Percentiles rank a stretch among this genome's conserved stretches.
These are phyloP conservation scores for Microdochium trichocladiopsis DNA, from an alignment of 2,329 filamentous ascomycete species.

Conservation along the genomic window DNA sequence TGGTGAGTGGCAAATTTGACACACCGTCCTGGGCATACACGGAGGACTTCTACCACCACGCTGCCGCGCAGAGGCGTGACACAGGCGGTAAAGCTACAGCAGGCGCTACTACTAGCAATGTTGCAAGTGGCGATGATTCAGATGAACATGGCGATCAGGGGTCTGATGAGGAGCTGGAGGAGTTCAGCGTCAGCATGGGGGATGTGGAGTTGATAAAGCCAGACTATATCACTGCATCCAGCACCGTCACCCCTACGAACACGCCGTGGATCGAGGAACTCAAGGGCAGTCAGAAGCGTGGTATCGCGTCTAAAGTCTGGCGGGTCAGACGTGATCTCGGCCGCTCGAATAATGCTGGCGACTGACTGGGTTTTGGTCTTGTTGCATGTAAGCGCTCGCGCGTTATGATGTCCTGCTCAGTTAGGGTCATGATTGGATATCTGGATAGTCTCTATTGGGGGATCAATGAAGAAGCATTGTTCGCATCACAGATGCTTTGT, in stretches of 20 bases:
- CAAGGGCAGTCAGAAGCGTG: slow-evolving; percentile 45
- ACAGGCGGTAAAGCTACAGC: neutral
- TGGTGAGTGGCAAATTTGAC: slow-evolving; percentile 64
- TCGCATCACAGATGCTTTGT: too few relatives aligned
- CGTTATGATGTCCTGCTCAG: too few relatives aligned
- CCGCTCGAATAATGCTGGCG: slow-evolving; percentile 16
- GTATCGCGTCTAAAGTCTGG: slow-evolving; percentile 54
- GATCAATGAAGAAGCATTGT: too few relatives aligned
- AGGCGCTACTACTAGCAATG: slow-evolving; percentile 8
- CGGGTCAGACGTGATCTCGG: slow-evolving; percentile 58
- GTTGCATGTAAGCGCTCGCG: too few relatives aligned
- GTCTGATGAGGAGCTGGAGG: too few relatives aligned
- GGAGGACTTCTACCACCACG: slow-evolving; percentile 45
- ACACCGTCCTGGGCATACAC: slow-evolving; percentile 63
- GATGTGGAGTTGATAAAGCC: neutral
- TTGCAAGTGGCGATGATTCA: slow-evolving; percentile 9
- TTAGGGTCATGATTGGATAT: too few relatives aligned
- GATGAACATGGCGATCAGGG: slow-evolving; percentile 19
- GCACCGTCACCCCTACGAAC: slow-evolving; percentile 15
- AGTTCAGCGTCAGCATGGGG: slow-evolving; percentile 26
- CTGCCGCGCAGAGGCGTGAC: neutral
- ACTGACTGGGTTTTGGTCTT: slow-evolving; percentile 1
- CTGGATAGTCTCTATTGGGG: too few relatives aligned
- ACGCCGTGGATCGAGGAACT: slow-evolving; percentile 55
- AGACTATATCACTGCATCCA: slow-evolving; percentile 5